Percentiles rank a stretch among this genome's conserved stretches.
Conservation (phyloP, 2,329 filamentous ascomycete genomes). For the Cercospora sesami region DNA sequence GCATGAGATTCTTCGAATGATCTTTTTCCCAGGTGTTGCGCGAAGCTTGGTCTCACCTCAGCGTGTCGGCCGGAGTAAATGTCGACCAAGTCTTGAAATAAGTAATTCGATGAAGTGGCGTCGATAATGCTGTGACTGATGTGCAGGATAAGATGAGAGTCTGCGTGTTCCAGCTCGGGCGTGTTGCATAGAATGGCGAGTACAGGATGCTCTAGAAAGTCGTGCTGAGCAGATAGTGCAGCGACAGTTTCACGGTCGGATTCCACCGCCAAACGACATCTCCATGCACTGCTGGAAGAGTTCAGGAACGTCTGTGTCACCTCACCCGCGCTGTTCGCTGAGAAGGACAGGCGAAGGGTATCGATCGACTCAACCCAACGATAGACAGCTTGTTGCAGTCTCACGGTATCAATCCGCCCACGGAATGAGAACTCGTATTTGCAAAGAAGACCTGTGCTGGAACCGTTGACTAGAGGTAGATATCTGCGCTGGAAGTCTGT, state of each 20-base stretch:
- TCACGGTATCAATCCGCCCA: not conserved
- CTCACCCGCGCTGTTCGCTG: too few relatives aligned
- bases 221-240: not conserved
- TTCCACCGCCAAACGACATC: not conserved
- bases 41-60: not conserved
- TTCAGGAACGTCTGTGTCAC: too few relatives aligned
- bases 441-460: not conserved
- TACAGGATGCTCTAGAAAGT: not conserved
- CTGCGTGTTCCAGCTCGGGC: not conserved
- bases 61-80: not conserved
- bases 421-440: not conserved
- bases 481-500: not conserved
- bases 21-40: not conserved
- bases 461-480: not conserved
- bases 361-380: not conserved
- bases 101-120: not conserved
- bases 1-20: fast-evolving
- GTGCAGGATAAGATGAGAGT: not conserved
- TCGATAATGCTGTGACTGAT: not conserved
- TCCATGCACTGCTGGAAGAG: not conserved
- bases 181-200: not conserved
- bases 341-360: not conserved
- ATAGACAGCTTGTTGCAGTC: not conserved
- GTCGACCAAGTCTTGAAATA: not conserved
- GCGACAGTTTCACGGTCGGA: not conserved